Base-by-base conservation (phyloP, 208 protist species). In the Tetramitus jugosus region DNA sequence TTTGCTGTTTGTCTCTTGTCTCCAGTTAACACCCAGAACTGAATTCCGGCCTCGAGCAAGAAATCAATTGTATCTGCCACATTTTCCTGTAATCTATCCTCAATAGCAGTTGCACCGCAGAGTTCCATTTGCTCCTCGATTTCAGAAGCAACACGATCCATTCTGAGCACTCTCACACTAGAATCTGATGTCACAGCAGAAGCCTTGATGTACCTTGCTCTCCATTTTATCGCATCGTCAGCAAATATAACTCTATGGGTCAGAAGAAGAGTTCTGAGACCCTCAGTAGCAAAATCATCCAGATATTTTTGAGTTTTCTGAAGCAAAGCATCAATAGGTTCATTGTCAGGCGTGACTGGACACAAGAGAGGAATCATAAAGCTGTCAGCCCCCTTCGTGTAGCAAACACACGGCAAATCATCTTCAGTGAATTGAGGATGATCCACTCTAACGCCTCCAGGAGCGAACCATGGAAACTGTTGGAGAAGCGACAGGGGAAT, bases 1-100 rank as follows among this genome's bases (percentile, higher is more conserved):
- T 98, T 92, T 26, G 95, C 96, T 33, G 96, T 99, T 81, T 97
- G 90, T 49, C 91, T 84, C 87, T 99, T 98, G 84, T 99, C 97
- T 67, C 97, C 97, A 37, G 96, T 99, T 49, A 99, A 85, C 84
- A 99, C 91, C 96, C 88, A 93, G 39, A 93, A 23, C 23, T 79
- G 78, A 35, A 93, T 82, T 4, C 78, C 81, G 7, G 85, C 87
- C 37, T 69, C 0, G 20, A 72, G 45, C 37, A 94, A 79, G 20
- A 56, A 72, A 37, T 68, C 26, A 45, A 92, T 81, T 14, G 83
- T 83, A 31, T 85, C 42, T 20, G 83, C 83, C 23, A 90, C 86
- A 26, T 64, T 74, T 26, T 84, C 64, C 78, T 89, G 83, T 39
- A 89, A 79, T 31, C 49, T 68, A 79, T 90, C 87, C 75, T 89